These are phyloP conservation scores for Porcisia hertigi DNA, from an alignment of 208 protist species.

Conservation along the genomic window DNA sequence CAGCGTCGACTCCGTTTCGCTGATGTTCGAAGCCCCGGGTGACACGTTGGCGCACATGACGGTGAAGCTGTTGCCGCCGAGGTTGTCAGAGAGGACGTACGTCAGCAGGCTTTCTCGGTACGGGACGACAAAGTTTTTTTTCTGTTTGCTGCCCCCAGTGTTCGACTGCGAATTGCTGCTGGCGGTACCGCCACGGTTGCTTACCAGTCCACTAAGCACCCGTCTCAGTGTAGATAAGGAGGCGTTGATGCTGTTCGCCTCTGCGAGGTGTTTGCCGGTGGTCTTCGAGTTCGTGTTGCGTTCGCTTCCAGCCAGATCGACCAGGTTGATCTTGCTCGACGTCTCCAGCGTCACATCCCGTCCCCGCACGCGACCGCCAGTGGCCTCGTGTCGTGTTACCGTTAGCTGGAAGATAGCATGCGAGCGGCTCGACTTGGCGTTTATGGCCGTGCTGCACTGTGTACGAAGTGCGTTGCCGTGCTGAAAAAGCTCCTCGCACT, in stretches of 20 bases:
- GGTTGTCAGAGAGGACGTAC: conserved; percentile 84
- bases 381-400: conserved; percentile 58
- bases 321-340: conserved; percentile 74
- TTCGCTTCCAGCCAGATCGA: conserved; percentile 81
- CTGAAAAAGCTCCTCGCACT: conserved; percentile 70
- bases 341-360: conserved; percentile 41
- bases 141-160: conserved; percentile 12
- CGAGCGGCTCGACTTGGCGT: conserved; percentile 89
- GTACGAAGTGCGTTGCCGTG: conserved; percentile 72
- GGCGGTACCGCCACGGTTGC: conserved; percentile 1
- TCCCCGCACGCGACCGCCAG: conserved; percentile 79
- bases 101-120: conserved; percentile 92
- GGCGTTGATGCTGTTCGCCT: conserved; percentile 79
- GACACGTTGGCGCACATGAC: conserved; percentile 89
- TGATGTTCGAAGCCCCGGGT: conserved; percentile 46
- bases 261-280: conserved; percentile 48
- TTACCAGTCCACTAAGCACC: conserved; percentile 71
- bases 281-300: conserved; percentile 39
- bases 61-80: conserved; percentile 81
- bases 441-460: conserved; percentile 85
- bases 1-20: conserved; percentile 85
- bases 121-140: conserved; percentile 44
- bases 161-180: not conserved
- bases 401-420: conserved; percentile 96
- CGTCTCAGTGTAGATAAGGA: conserved; percentile 75